Base-by-base conservation (phyloP, 2,329 filamentous ascomycete species). In the Neurospora sp. region DNA sequence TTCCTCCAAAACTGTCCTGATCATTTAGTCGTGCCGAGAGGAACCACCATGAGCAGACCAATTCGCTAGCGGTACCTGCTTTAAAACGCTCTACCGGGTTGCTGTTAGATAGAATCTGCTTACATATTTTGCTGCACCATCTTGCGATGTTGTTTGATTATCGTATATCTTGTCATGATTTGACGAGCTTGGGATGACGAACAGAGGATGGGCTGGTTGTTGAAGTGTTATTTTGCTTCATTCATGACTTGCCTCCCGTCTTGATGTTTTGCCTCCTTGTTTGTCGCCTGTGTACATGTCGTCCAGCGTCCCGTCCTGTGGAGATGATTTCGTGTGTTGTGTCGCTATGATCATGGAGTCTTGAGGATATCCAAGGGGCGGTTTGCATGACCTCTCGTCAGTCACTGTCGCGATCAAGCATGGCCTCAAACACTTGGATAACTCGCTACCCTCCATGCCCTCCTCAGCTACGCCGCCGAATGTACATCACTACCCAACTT, bases 11-110 rank as follows among this genome's bases (percentile, higher is more conserved):
- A 89, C 87, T 62, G 89, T 90, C 87, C 87, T 93, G 93, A 94
- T 89, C 94, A 97, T 97, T 96, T 86, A 82, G 89, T 82, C 84
- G 89, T 96, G 94, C 92, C 92, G 80, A 97, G 92, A 97, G 79
- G 80, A 84, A 91, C 82, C 78, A 68, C 76, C 78, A 80, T 79
- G 73, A 83, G 90, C 91, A 92, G 91, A 91, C 91, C 92, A 92
- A 93, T 93, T 93, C 94, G 94, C 94, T 97, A 97, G 92, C 93
- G 89, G 92, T 90, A 90, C 92, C 93, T 93, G 92, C 87, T 75
- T 71, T 2, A 80, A 71, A 23, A 73, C 66, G 68, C 71, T 78
- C 82, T 80, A 88, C 93, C 92, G 90, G 91, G 86, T 88, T 90
- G 89, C 91, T 86, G 93, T 95, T 97, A 97, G 93, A 97, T 97